Evolutionary conservation across 441 rosid genomes (phyloP).

Genomic region (Mallotus japonicus): DNA sequence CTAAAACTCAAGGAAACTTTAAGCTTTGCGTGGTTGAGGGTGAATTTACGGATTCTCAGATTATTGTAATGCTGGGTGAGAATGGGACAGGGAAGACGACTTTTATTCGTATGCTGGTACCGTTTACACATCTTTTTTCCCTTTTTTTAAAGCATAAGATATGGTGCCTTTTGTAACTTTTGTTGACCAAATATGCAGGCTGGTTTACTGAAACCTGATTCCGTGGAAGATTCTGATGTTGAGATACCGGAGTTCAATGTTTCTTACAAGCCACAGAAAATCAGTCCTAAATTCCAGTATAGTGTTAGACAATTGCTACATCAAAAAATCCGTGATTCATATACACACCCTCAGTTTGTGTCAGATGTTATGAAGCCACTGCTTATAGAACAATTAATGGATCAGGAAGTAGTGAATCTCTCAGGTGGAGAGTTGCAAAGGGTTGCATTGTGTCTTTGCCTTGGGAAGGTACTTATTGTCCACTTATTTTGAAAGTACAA

Average conservation of each 20-base stretch:
- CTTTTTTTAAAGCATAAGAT: neutral
- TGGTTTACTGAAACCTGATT: constrained; percentile 82
- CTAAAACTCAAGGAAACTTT: constrained; percentile 79
- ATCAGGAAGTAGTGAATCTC: constrained; percentile 87
- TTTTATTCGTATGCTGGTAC: constrained; percentile 96
- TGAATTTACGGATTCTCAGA: constrained; percentile 98
- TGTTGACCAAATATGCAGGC: constrained; percentile 49
- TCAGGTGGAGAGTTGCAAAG: constrained; percentile 99
- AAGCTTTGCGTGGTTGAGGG: constrained; percentile 80
- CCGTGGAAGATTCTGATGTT: constrained; percentile 62
- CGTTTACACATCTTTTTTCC: neutral
- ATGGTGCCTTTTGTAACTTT: constrained; percentile 9
- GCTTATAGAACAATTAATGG: constrained; percentile 93
- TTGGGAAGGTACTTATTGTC: constrained; percentile 67
- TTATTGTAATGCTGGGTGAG: constrained; percentile 95
- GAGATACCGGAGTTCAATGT: constrained; percentile 95
- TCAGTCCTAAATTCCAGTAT: constrained; percentile 72
- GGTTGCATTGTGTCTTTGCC: constrained; percentile 91
- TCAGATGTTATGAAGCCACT: constrained; percentile 99
- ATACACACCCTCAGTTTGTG: constrained; percentile 87
- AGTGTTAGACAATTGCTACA: constrained; percentile 82
- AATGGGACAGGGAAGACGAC: constrained; percentile 98
- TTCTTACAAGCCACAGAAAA: constrained; percentile 96
- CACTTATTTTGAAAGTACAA: neutral
- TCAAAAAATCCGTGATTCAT: constrained; percentile 81